phyloP scores from a whole-genome alignment of 495 filamentous ascomycete genomes.

The Aspergillus coremiiformis region DNA sequence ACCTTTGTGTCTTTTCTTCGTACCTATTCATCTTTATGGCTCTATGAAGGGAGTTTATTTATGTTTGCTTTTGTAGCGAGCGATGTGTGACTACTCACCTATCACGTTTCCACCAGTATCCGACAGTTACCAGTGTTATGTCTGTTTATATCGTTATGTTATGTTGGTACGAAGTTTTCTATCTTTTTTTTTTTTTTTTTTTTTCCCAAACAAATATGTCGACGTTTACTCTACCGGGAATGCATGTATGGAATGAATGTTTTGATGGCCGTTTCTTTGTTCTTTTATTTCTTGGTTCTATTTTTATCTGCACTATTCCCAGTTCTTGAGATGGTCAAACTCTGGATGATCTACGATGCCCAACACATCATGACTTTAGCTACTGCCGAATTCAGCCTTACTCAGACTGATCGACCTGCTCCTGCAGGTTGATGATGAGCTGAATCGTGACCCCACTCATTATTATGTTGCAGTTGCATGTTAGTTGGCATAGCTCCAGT shows the following conservation, averaged over 20 bases:
- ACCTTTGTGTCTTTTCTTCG: constrained; percentile 20
- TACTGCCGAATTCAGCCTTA: neutral
- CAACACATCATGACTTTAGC: neutral
- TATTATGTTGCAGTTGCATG: neutral
- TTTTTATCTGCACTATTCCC: constrained; percentile 11
- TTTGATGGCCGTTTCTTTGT: constrained; percentile 13
- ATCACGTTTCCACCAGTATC: constrained; percentile 9
- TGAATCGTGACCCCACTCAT: neutral
- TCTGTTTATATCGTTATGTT: constrained; percentile 32
- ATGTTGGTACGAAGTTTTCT: constrained; percentile 30
- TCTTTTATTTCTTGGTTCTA: constrained; percentile 14
- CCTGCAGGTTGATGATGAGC: neutral
- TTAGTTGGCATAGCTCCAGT: neutral
- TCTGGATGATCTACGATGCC: constrained; percentile 2
- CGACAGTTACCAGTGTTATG: constrained; percentile 15
- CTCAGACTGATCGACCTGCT: neutral
- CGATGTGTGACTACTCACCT: constrained; percentile 31
- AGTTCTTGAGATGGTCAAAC: constrained; percentile 2
- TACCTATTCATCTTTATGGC: constrained; percentile 17
- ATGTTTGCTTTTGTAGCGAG: constrained; percentile 29
- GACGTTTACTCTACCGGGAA: constrained; percentile 2
- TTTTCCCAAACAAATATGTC: neutral
- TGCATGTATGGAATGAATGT: constrained; percentile 5
- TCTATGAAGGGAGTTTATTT: constrained; percentile 28
- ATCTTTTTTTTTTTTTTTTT: no score